These are phyloP conservation scores for Phytopythium boreale DNA, from an alignment of 352 stramenopile species.

Conservation along the genomic window DNA sequence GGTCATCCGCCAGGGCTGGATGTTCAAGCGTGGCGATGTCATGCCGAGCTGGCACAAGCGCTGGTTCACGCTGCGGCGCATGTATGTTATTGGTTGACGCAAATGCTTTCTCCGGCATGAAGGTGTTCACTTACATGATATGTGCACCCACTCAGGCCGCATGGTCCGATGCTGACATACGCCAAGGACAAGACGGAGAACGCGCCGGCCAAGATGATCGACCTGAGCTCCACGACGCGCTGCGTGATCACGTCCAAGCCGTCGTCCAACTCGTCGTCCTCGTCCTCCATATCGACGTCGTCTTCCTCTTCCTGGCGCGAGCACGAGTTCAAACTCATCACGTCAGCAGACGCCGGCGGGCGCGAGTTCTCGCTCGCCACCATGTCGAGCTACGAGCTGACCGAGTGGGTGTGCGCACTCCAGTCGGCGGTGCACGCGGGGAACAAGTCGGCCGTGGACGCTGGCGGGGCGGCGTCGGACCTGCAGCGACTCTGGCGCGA, in stretches of 20 bases:
- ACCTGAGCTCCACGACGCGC: conserved; percentile 72
- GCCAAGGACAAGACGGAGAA: conserved; percentile 55
- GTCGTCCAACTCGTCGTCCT: not conserved
- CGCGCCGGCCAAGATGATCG: conserved; percentile 62
- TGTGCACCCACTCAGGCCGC: conserved; percentile 22
- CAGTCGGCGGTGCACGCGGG: conserved; percentile 79
- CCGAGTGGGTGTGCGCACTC: conserved; percentile 77
- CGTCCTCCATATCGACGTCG: conserved; percentile 1
- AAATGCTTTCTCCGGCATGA: not conserved
- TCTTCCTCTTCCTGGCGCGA: conserved; percentile 30
- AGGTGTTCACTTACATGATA: not conserved
- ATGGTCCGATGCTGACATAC: conserved; percentile 79
- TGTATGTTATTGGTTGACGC: conserved; percentile 24
- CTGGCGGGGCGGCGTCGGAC: conserved; percentile 36
- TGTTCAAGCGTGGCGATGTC: conserved; percentile 74
- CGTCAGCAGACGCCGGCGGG: conserved; percentile 63
- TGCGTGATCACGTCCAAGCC: conserved; percentile 59
- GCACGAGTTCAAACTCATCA: conserved; percentile 76
- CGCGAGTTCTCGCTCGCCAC: conserved; percentile 65
- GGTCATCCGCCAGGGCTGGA: conserved; percentile 68
- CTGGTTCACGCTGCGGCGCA: conserved; percentile 76
- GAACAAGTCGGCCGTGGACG: conserved; percentile 71
- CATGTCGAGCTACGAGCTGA: conserved; percentile 76
- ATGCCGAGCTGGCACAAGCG: conserved; percentile 78
- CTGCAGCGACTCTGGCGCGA: conserved; percentile 80